A percentile compares a stretch with the other conserved stretches of the same genome.
These are phyloP conservation scores for Saitozyma sp. DNA, from an alignment of 768 basidiomycete genomes.

Conservation along the genomic window DNA sequence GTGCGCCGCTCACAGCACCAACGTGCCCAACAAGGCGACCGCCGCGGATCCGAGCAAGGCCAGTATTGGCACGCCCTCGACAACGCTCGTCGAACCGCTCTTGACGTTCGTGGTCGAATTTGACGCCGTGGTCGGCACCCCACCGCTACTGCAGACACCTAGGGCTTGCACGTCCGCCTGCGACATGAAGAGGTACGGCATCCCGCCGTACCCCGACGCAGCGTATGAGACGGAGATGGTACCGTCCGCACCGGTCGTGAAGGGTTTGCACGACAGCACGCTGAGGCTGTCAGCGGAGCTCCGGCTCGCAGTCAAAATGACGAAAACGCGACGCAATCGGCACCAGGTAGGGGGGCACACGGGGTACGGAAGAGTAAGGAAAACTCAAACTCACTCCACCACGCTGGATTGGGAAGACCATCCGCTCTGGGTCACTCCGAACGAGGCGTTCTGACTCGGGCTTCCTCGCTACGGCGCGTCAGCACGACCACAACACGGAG, in stretches of 20 bases:
- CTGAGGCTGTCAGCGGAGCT: slow-evolving; percentile 17
- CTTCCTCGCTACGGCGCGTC: slow-evolving; percentile 31
- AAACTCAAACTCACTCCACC: slow-evolving; percentile 38
- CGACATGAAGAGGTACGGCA: slow-evolving; percentile 40
- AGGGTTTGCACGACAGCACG: slow-evolving; percentile 42
- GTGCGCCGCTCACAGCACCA: too few species aligned
- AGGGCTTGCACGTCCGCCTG: slow-evolving; percentile 10
- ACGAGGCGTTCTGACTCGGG: slow-evolving; percentile 33
- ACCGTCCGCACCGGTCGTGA: slow-evolving; percentile 33
- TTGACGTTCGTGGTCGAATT: too few species aligned
- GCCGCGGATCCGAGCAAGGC: too few species aligned
- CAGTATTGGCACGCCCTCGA: too few species aligned
- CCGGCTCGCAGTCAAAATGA: neutral
- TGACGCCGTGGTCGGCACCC: too few species aligned
- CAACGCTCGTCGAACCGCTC: too few species aligned
- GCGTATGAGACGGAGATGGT: slow-evolving; percentile 43
- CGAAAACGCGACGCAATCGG: too few species aligned
- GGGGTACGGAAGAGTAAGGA: neutral
- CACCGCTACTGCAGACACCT: slow-evolving; percentile 4
- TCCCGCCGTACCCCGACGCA: slow-evolving; percentile 43
- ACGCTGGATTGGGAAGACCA: slow-evolving; percentile 39
- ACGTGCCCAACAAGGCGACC: too few species aligned
- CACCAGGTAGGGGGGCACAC: too few species aligned
- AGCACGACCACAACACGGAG: neutral
- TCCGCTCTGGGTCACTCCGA: slow-evolving; percentile 33